Evolutionary conservation across 129 eudicot genomes (phyloP).

Genomic region (Lactuca sativa): DNA sequence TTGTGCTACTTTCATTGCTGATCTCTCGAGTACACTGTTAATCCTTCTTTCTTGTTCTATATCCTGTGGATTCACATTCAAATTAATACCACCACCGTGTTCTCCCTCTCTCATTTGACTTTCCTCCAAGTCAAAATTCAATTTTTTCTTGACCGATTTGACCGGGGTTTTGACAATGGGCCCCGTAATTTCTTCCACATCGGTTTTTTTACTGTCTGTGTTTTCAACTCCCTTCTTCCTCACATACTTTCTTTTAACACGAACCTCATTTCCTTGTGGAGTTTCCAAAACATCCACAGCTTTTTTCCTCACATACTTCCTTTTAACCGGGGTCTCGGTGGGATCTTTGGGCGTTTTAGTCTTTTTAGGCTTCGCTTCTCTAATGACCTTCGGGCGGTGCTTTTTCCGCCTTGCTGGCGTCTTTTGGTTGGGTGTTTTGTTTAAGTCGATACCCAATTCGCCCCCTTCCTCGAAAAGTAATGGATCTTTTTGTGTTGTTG

Average conservation of each 20-base stretch:
- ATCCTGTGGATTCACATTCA: conserved; percentile 35
- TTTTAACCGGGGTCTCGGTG: conserved; percentile 33
- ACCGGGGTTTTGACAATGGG: conserved; percentile 21
- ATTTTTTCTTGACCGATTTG: conserved; percentile 49
- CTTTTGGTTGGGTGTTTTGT: conserved; percentile 72
- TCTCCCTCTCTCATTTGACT: conserved; percentile 18
- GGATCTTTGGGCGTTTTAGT: conserved; percentile 53
- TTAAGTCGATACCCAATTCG: conserved; percentile 53
- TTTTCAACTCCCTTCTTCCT: conserved; percentile 41
- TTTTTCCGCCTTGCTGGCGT: conserved; percentile 66
- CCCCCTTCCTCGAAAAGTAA: conserved; percentile 32
- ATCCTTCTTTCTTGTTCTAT: conserved; percentile 30
- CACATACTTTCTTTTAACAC: conserved; percentile 70
- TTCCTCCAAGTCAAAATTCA: conserved; percentile 65
- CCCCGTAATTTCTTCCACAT: conserved; percentile 13
- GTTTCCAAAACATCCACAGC: conserved; percentile 21
- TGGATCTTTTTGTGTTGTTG: conserved; percentile 37
- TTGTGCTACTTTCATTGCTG: conserved; percentile 31
- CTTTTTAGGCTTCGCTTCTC: conserved; percentile 70
- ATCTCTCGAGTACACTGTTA: conserved; percentile 29
- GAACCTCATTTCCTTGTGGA: conserved; percentile 25
- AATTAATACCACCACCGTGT: conserved; percentile 14
- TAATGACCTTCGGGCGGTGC: conserved; percentile 81
- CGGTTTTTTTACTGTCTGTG: conserved; percentile 20
- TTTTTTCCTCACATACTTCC: conserved; percentile 68